Base-by-base conservation (phyloP, 1,284 basidiomycete genomes). In the Inonotus hispidus region DNA sequence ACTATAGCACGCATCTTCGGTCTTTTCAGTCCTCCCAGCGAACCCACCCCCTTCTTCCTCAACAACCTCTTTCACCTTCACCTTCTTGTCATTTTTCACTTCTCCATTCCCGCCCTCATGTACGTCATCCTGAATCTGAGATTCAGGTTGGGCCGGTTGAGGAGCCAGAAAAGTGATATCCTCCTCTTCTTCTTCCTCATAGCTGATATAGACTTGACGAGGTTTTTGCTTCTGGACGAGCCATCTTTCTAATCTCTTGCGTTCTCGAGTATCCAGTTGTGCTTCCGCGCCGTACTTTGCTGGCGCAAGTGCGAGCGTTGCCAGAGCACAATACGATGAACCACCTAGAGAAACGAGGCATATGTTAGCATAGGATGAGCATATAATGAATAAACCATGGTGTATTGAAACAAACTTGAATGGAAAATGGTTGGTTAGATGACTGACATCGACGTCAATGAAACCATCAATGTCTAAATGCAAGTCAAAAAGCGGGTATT, bases 261-360 rank as follows among this genome's bases (percentile, higher is more conserved):
- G 77, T 66, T 88, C 79, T n/a, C 67, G 61, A 2, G 70, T 61
- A 16, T 80, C 72, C 21, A 87, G 70, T 57, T 66, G n/a, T 66
- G 69, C 41, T 63, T 50, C 47, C 59, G 61, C 46, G 66, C 53
- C 61, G 37, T 56, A 63, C 37, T 63, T 62, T 45, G 69, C 66
- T 39, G 71, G 74, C 2, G 75, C 80, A 45, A 97, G 79, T 35
- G 81, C 72, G 2, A 96, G 79, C 0, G 89, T 82, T 0, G 95
- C 92, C 13, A 97, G 71, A 0, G 90, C 89, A 67, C 92, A 97
- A 72, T 98, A 98, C 0, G 95, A 96, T 39, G 93, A 93, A 4
- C 96, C 96, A 21, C 94, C 93, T 92, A 54, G 23, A 43, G 23
- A n/a, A 35, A 29, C 6, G 11, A 25, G 10, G 29, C 7, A 41